Base-by-base conservation (phyloP, 73 alveolate genomes). In the Paraurostyla sp. region DNA sequence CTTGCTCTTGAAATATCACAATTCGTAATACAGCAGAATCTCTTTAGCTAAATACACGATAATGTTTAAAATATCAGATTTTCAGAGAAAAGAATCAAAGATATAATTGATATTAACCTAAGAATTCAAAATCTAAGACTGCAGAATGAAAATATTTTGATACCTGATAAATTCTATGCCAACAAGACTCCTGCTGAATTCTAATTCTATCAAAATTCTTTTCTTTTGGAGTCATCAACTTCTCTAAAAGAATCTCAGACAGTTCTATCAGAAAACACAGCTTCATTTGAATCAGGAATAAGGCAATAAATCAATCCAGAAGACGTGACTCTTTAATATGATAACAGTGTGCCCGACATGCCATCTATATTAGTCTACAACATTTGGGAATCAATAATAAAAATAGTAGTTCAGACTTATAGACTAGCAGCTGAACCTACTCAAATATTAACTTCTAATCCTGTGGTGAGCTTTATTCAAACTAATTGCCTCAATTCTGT, bases 21-120 rank as follows among this genome's bases (percentile, higher is more conserved):
- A 33, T 71, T 49, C 40, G 33, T 35, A 25, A 71, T 85, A n/a
- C 76, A 85, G 52, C 51, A 45, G 18, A 30, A 45, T 48, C 80
- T 85, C 13, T 85, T 60, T 71, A n/a, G 33, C 0, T 43, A 71
- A 7, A 49, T 85, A 11, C 68, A 52, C 16, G 38, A 50, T 2
- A 59, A 59, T 20, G 56, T 71, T 20, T 23, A 85, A 50, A 85
- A 85, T 71, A 52, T 85, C 33, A 56, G 52, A 16, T 27, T 11
- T 29, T 85, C 93, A 6, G 93, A 85, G 43, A 48, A 40, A 60
- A 42, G 93, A 42, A 29, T 68, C 0, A 20, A 22, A 9, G 57
- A 68, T 25, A 71, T 85, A 13, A 68, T 85, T n/a, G 88, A 85
- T 38, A 71, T 85, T 15, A 71, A 71, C 33, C 54, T 71, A 7